These are phyloP conservation scores for Ophiostoma sp. DNA, from an alignment of 2,329 filamentous ascomycete species.

Conservation along the genomic window DNA sequence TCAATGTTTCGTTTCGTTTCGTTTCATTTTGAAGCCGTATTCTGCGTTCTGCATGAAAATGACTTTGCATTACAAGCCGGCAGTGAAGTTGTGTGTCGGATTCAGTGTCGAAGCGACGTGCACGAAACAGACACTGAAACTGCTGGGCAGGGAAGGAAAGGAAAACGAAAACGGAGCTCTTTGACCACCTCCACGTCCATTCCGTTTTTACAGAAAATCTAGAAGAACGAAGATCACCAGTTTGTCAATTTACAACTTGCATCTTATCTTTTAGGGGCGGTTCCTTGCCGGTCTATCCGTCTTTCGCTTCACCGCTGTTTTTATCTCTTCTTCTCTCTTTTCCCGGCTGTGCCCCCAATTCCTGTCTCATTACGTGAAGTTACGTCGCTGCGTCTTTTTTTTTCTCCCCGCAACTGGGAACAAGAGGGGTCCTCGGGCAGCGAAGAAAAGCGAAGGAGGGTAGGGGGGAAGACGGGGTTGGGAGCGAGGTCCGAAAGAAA, in stretches of 20 bases:
- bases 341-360: neutral
- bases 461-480: neutral
- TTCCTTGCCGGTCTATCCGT: slow-evolving; percentile 13
- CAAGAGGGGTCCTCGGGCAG: neutral
- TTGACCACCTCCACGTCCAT: neutral
- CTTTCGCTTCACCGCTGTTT: slow-evolving; percentile 12
- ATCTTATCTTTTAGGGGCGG: neutral
- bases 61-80: neutral
- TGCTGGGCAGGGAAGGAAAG: neutral
- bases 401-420: neutral
- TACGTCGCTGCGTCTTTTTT: neutral
- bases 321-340: neutral
- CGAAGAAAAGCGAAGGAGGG: neutral
- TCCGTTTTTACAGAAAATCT: neutral
- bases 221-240: neutral
- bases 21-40: neutral
- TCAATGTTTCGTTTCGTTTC: neutral
- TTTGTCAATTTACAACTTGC: neutral
- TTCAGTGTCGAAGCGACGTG: neutral
- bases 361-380: neutral
- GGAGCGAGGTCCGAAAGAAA: neutral
- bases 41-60: neutral
- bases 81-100: neutral
- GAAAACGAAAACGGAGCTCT: neutral
- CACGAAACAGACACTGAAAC: neutral